These are phyloP conservation scores for Boehmeria nivea DNA, from an alignment of 306 rosid species.

Conservation along the genomic window DNA sequence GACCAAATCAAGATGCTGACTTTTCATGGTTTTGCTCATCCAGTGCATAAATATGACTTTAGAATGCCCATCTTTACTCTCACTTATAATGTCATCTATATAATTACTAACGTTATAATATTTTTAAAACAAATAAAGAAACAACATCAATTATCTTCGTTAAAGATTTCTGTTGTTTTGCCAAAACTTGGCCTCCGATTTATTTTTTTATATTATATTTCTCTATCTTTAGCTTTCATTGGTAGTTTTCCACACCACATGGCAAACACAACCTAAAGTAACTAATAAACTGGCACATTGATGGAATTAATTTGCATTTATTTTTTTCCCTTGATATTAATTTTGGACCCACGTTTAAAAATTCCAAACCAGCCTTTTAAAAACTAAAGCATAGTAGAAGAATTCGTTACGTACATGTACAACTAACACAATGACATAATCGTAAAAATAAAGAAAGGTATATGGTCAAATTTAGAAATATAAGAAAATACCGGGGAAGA, in stretches of 20 bases:
- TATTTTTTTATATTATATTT: not conserved
- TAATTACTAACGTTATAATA: not conserved
- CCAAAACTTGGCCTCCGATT: not conserved
- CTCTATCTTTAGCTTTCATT: not conserved
- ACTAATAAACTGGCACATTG: not conserved
- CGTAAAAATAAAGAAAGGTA: slow-evolving; percentile 16
- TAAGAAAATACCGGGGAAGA: not conserved
- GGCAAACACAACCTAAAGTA: not conserved
- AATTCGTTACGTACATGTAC: not conserved
- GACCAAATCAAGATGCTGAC: not conserved
- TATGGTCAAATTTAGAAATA: slow-evolving; percentile 5
- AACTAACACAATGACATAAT: slow-evolving; percentile 17
- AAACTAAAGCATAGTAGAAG: not conserved
- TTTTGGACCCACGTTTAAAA: not conserved
- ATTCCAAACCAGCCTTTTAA: not conserved
- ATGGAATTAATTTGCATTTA: not conserved
- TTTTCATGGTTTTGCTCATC: not conserved
- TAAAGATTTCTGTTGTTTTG: not conserved
- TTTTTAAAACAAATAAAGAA: not conserved
- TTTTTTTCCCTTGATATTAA: not conserved
- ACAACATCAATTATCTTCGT: not conserved
- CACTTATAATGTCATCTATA: not conserved
- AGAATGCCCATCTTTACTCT: not conserved
- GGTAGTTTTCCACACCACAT: not conserved
- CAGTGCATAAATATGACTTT: not conserved